Percentiles rank a stretch among this genome's conserved stretches.
Conservation (phyloP, 2,329 filamentous ascomycete genomes). For the Epichloe sibirici region DNA sequence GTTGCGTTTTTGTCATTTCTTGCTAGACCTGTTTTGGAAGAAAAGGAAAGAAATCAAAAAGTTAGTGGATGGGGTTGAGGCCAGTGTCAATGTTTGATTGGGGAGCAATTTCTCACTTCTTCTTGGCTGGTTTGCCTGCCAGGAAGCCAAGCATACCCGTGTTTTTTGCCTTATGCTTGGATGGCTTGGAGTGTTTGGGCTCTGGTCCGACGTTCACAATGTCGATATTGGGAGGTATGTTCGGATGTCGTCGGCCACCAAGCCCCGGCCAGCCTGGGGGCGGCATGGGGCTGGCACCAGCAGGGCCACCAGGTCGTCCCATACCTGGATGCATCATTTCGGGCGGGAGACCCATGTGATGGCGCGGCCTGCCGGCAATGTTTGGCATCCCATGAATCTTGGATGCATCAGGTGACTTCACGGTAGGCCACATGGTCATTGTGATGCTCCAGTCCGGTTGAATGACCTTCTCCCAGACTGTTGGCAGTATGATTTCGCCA, state of each 20-base stretch:
- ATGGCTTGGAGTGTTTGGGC: slow-evolving; percentile 6
- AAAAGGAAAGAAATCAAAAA: not conserved
- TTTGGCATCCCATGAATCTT: slow-evolving; percentile 4
- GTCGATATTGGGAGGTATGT: slow-evolving; percentile 8
- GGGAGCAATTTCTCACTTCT: slow-evolving; percentile 10
- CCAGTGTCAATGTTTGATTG: not conserved
- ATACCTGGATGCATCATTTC: slow-evolving; percentile 1
- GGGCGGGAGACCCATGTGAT: slow-evolving; percentile 2
- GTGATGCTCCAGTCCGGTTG: slow-evolving; percentile 53
- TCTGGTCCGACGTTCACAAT: slow-evolving; percentile 10
- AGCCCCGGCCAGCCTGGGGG: slow-evolving; percentile 9
- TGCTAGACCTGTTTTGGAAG: slow-evolving; percentile 6
- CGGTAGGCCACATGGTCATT: slow-evolving; percentile 49
- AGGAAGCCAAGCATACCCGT: slow-evolving; percentile 11
- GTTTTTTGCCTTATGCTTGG: slow-evolving; percentile 9
- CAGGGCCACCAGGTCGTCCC: slow-evolving; percentile 4
- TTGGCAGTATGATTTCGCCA: slow-evolving; percentile 68
- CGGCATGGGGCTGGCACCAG: not conserved
- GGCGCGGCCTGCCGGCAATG: slow-evolving; percentile 3
- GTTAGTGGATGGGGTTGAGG: not conserved
- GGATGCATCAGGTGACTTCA: slow-evolving; percentile 20
- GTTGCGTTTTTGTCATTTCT: slow-evolving; percentile 6
- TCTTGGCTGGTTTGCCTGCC: slow-evolving; percentile 11
- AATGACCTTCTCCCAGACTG: slow-evolving; percentile 68
- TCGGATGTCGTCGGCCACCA: not conserved